These are phyloP conservation scores for Tuber brumale DNA, from an alignment of 495 filamentous ascomycete species.

Conservation along the genomic window DNA sequence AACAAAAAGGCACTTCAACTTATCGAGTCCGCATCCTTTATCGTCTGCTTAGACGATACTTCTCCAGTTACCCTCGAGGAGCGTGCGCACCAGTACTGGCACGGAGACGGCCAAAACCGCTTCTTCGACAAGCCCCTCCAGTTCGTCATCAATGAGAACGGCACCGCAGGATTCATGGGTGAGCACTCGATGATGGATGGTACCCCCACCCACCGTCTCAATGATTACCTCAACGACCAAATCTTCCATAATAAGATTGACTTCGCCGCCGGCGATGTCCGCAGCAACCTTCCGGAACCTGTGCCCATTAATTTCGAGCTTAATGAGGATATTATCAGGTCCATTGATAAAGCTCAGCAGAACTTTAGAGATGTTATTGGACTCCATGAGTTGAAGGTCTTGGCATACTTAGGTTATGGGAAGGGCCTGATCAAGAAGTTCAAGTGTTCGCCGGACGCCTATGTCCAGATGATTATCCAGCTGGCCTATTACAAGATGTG, in stretches of 20 bases:
- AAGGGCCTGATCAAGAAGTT: conserved; percentile 99
- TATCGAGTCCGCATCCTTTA: conserved; percentile 85
- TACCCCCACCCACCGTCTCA: conserved; percentile 91
- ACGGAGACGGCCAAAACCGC: conserved; percentile 89
- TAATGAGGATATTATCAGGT: conserved; percentile 59
- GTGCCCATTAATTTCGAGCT: conserved; percentile 67
- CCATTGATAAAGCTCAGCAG: conserved; percentile 66
- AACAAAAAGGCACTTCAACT: conserved; percentile 70
- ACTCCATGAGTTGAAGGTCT: conserved; percentile 84
- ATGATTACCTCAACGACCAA: conserved; percentile 81
- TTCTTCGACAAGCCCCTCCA: conserved; percentile 99
- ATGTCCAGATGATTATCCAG: conserved; percentile 98
- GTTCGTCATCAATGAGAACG: conserved; percentile 98
- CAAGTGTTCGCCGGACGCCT: conserved; percentile 95
- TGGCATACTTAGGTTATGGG: conserved; percentile 94
- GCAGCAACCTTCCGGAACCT: conserved; percentile 80
- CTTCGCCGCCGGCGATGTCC: conserved; percentile 64
- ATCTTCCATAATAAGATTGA: conserved; percentile 91
- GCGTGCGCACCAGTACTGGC: conserved; percentile 94
- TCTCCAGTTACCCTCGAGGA: conserved; percentile 90
- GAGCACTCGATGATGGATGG: conserved; percentile 99
- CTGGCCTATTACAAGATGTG: conserved; percentile 97
- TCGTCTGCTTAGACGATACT: conserved; percentile 91
- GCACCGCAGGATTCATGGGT: conserved; percentile 93
- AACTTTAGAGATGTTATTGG: conserved; percentile 75